These are phyloP conservation scores for Aplosporella prunicola DNA, from an alignment of 2,329 filamentous ascomycete genomes.

Conservation along the genomic window DNA sequence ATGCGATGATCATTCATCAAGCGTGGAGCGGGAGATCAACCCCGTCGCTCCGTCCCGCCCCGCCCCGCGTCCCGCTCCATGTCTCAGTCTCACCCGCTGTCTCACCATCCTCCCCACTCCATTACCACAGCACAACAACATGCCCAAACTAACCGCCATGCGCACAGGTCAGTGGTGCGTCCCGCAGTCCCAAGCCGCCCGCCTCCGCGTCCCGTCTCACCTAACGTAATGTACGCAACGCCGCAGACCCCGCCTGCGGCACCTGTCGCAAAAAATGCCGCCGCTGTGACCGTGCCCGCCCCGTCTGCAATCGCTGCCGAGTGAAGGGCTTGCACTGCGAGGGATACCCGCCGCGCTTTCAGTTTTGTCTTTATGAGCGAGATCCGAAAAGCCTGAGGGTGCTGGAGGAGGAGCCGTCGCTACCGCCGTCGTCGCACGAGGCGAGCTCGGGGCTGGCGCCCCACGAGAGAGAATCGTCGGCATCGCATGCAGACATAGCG, in stretches of 20 bases:
- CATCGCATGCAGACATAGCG: neutral
- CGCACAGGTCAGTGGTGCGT: constrained; percentile 1
- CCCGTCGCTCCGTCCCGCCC: no score
- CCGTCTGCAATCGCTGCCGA: constrained; percentile 12
- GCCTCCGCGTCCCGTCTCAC: no score
- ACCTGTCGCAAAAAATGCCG: constrained; percentile 14
- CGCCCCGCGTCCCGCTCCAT: no score
- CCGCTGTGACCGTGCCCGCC: constrained; percentile 13
- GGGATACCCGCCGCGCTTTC: constrained; percentile 13
- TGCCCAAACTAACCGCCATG: constrained; percentile 6
- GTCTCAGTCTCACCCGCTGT: no score
- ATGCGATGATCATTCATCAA: no score
- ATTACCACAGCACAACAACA: no score
- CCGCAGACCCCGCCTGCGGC: constrained; percentile 13
- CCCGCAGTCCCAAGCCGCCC: no score
- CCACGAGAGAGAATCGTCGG: neutral
- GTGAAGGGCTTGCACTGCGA: constrained; percentile 13
- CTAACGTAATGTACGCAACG: no score
- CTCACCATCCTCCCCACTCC: no score
- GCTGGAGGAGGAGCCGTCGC: neutral
- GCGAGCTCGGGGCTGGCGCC: neutral
- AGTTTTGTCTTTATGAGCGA: no score
- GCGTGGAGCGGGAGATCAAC: no score
- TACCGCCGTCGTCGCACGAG: neutral
- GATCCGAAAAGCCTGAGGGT: no score